Conservation (phyloP, 805 yeast species). For the Pichia cephalocereana region DNA sequence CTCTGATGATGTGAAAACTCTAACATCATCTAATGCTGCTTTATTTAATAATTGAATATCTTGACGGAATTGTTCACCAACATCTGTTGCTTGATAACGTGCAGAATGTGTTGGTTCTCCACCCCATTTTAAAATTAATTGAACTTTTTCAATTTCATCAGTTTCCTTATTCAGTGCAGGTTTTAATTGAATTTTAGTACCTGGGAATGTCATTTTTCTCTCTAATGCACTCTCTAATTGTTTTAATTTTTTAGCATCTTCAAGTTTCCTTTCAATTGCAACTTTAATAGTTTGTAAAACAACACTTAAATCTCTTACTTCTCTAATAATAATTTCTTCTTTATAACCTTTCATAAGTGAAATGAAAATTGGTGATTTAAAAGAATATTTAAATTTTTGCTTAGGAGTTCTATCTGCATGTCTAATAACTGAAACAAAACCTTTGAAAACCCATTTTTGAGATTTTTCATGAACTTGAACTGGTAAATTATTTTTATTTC, state of each 20-base stretch:
- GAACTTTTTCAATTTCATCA: constrained; percentile 83
- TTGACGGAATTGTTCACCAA: constrained; percentile 93
- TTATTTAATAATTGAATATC: constrained; percentile 80
- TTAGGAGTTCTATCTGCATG: constrained; percentile 99
- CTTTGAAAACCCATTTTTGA: constrained; percentile 96
- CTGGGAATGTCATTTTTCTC: constrained; percentile 85
- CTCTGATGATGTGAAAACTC: constrained; percentile 85
- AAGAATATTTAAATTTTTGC: constrained; percentile 93
- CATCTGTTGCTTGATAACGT: constrained; percentile 83
- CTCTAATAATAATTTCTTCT: constrained; percentile 92
- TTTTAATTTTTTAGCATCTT: constrained; percentile 67
- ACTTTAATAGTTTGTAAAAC: constrained; percentile 77
- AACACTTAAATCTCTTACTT: constrained; percentile 73
- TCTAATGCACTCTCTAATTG: constrained; percentile 78
- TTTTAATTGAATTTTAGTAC: constrained; percentile 91
- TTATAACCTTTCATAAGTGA: constrained; percentile 87
- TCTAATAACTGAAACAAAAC: constrained; percentile 81
- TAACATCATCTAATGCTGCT: constrained; percentile 75
- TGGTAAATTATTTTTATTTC: constrained; percentile 31
- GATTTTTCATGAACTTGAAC: constrained; percentile 44
- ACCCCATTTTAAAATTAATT: constrained; percentile 95
- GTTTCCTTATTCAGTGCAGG: constrained; percentile 61
- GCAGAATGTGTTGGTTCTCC: constrained; percentile 99
- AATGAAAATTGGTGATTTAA: constrained; percentile 77
- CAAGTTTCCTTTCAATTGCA: constrained; percentile 72